Percentiles rank a stretch among this genome's conserved stretches.
These are phyloP conservation scores for Blyttiomyces sp. DNA, from an alignment of 371 early-diverging fungal species.

Conservation along the genomic window DNA sequence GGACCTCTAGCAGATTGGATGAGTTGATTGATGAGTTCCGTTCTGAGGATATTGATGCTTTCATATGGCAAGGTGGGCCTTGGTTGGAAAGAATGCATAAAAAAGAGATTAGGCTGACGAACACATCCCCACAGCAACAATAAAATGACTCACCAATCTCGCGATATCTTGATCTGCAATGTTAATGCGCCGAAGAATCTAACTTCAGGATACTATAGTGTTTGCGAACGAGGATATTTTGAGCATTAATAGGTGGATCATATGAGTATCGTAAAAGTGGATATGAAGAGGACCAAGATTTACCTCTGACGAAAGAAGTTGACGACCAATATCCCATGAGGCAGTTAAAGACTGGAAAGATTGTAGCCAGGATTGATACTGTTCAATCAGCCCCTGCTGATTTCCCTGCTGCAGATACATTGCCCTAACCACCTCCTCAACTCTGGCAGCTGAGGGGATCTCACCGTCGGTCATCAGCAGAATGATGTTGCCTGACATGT, in stretches of 20 bases:
- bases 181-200: constrained; percentile 86
- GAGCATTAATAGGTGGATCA: background rate
- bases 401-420: too few relatives aligned
- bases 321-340: constrained; percentile 75
- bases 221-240: background rate
- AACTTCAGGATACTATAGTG: constrained; percentile 55
- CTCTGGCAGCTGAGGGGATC: too few relatives aligned
- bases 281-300: too few relatives aligned
- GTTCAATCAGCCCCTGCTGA: too few relatives aligned
- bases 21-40: constrained; percentile 60
- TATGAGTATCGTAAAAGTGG: background rate
- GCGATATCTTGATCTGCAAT: constrained; percentile 72
- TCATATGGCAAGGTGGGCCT: constrained; percentile 12
- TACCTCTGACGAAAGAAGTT: constrained; percentile 58
- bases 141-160: too few relatives aligned
- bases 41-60: constrained; percentile 42
- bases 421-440: too few relatives aligned
- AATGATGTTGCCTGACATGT: too few relatives aligned
- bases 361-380: constrained; percentile 70
- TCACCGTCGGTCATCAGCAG: too few relatives aligned
- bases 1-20: constrained; percentile 60
- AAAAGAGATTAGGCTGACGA: constrained; percentile 48
- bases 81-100: background rate
- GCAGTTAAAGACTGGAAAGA: constrained; percentile 61
- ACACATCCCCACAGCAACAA: constrained; percentile 46